Evolutionary conservation across 257 asterid genomes (phyloP).

Genomic region (Solanum habrochaites): DNA sequence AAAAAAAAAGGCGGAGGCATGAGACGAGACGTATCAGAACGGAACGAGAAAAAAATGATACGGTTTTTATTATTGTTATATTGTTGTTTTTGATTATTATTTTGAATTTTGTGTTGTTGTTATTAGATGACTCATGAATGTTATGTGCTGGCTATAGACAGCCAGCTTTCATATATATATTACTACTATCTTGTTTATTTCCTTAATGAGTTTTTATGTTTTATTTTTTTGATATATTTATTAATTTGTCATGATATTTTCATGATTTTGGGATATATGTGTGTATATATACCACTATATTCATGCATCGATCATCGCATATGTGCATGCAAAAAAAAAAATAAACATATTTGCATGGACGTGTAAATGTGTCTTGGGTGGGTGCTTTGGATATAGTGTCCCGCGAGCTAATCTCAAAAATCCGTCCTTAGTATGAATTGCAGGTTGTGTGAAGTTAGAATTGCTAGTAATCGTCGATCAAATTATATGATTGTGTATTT

Average conservation of each 20-base stretch:
- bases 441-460: neutral
- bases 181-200: neutral
- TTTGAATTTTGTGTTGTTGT: neutral
- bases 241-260: neutral
- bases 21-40: neutral
- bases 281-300: too few species aligned
- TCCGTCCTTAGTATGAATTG: neutral
- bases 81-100: neutral
- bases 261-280: neutral
- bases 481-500: neutral
- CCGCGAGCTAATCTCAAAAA: neutral
- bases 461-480: neutral
- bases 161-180: neutral
- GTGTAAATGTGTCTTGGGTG: neutral
- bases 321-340: neutral
- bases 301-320: neutral
- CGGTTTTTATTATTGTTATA: neutral
- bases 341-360: neutral
- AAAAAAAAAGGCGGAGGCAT: neutral
- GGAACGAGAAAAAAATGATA: neutral
- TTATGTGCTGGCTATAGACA: neutral
- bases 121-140: neutral
- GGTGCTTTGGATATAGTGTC: neutral
- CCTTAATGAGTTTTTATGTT: neutral
- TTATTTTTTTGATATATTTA: neutral